Conservation (phyloP, 352 stramenopile species). For the Pythium plurisporium region DNA sequence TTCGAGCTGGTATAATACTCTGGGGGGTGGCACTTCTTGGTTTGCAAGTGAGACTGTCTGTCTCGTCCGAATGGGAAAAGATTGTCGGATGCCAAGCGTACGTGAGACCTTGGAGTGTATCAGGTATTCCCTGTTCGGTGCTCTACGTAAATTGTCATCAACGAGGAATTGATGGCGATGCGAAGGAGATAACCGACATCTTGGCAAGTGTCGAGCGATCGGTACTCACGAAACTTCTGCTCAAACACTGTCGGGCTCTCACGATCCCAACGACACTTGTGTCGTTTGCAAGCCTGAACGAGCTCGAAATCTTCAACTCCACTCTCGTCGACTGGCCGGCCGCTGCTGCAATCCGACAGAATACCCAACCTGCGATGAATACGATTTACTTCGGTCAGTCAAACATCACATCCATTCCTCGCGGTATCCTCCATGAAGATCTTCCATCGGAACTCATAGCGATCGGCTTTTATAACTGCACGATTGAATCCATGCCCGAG, state of each 20-base stretch:
- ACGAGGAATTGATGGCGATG: not conserved
- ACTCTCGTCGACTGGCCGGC: slow-evolving; percentile 13
- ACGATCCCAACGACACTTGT: not conserved
- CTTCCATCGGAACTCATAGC: not conserved
- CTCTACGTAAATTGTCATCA: not conserved
- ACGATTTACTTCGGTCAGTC: not conserved
- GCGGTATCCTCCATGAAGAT: not conserved
- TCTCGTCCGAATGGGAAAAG: not conserved
- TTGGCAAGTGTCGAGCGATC: not conserved
- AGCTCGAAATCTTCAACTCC: slow-evolving; percentile 4
- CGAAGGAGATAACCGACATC: not conserved
- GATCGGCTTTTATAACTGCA: slow-evolving; percentile 11
- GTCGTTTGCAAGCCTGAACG: slow-evolving; percentile 1
- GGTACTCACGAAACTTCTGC: not conserved
- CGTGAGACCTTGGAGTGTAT: slow-evolving; percentile 4
- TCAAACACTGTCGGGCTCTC: slow-evolving; percentile 17
- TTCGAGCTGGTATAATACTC: not conserved
- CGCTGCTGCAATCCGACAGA: not conserved
- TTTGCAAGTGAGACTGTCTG: not conserved
- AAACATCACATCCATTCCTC: not conserved
- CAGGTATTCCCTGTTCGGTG: not conserved
- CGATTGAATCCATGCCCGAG: not conserved
- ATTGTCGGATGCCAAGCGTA: not conserved
- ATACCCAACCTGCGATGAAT: not conserved
- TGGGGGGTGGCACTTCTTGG: not conserved